Evolutionary conservation across 495 filamentous ascomycete genomes (phyloP).

Genomic region (Venustampulla echinocandica): DNA sequence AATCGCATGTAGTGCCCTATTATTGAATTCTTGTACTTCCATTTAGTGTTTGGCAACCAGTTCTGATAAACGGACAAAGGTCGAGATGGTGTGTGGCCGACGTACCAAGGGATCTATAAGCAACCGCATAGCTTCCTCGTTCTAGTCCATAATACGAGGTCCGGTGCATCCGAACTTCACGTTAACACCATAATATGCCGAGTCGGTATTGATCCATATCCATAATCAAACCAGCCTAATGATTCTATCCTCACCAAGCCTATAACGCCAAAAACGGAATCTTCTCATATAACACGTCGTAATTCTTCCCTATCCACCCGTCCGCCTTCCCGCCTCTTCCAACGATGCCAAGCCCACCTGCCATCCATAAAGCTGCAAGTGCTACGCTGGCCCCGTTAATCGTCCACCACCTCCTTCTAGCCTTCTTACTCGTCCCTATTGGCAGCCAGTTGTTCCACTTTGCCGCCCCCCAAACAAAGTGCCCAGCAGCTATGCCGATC

Average conservation of each 20-base stretch:
- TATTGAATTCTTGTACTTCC: no score
- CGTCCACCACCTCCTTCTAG: conserved; percentile 55
- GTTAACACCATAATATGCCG: no score
- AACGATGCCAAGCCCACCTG: conserved; percentile 69
- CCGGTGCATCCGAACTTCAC: no score
- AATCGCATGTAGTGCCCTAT: no score
- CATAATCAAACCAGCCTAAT: no score
- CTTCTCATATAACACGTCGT: conserved; percentile 49
- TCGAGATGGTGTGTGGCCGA: no score
- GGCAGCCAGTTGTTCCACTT: conserved; percentile 57
- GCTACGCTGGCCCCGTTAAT: conserved; percentile 54
- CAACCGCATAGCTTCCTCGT: no score
- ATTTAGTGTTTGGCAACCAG: no score
- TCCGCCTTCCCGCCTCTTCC: conserved; percentile 57
- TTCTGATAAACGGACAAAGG: no score
- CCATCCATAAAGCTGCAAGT: conserved; percentile 62
- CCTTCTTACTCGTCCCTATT: conserved; percentile 32
- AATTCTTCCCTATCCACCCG: conserved; percentile 73
- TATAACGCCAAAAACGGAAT: conserved; percentile 24
- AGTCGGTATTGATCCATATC: no score
- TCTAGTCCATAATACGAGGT: no score
- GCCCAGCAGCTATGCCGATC: conserved; percentile 60
- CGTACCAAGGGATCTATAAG: no score
- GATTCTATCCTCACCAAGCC: background rate
- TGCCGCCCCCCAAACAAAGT: conserved; percentile 76